phyloP scores from a whole-genome alignment of 257 asterid species.

The Solanum habrochaites region DNA sequence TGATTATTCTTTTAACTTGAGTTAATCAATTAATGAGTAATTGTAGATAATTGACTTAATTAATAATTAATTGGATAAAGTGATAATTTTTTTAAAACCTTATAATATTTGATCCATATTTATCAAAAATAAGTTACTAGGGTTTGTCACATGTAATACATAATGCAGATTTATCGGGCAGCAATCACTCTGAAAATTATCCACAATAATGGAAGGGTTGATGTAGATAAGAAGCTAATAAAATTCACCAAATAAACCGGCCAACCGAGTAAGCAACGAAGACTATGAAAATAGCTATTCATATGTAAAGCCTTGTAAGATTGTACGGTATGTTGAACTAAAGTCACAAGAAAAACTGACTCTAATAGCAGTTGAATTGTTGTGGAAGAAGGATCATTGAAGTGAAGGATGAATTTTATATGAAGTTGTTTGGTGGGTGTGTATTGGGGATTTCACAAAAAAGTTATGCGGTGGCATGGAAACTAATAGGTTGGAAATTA shows the following conservation, averaged over 20 bases:
- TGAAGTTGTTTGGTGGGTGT: background rate
- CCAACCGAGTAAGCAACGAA: background rate
- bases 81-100: too few relatives aligned
- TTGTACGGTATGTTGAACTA: background rate
- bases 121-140: too few relatives aligned
- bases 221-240: background rate
- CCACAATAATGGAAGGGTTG: background rate
- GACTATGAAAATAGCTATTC: background rate
- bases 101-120: too few relatives aligned
- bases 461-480: background rate
- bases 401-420: background rate
- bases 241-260: background rate
- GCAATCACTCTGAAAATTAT: background rate
- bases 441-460: background rate
- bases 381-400: background rate
- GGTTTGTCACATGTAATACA: too few relatives aligned
- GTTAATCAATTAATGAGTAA: too few relatives aligned
- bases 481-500: background rate
- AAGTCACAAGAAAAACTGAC: background rate
- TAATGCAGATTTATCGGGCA: background rate
- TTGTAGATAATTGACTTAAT: too few relatives aligned
- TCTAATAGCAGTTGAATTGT: background rate
- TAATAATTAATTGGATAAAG: too few relatives aligned
- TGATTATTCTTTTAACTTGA: too few relatives aligned
- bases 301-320: background rate